phyloP scores from a whole-genome alignment of 2,329 filamentous ascomycete genomes.

The Sphaerostilbella broomeana region DNA sequence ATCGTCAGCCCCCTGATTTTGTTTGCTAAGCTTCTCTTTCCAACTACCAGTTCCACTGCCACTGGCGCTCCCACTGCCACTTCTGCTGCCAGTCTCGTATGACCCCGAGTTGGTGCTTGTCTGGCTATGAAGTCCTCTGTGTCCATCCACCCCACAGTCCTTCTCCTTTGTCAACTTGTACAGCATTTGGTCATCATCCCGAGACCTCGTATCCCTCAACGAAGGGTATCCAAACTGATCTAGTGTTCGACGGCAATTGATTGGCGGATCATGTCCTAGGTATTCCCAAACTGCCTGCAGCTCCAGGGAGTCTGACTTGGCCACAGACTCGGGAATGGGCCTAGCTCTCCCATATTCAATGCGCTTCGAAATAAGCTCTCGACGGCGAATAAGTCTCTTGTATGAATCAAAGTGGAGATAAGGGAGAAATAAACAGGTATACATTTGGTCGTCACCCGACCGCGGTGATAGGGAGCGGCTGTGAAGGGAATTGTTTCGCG shows the following conservation, averaged over 20 bases:
- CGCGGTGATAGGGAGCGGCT: slow-evolving; percentile 25
- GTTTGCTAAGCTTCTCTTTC: slow-evolving; percentile 19
- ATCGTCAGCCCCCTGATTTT: slow-evolving; percentile 15
- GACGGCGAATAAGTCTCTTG: slow-evolving; percentile 47
- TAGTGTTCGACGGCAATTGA: slow-evolving; percentile 55
- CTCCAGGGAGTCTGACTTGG: slow-evolving; percentile 49
- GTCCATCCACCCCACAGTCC: slow-evolving; percentile 16
- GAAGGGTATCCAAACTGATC: slow-evolving; percentile 60
- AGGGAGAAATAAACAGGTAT: slow-evolving; percentile 47
- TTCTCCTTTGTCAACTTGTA: slow-evolving; percentile 57
- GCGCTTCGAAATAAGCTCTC: slow-evolving; percentile 47
- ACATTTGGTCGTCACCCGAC: slow-evolving; percentile 24
- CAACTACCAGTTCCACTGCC: slow-evolving; percentile 24
- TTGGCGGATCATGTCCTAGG: slow-evolving; percentile 52
- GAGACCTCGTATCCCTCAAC: slow-evolving; percentile 50
- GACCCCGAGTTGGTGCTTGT: slow-evolving; percentile 16
- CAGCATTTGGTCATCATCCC: slow-evolving; percentile 61
- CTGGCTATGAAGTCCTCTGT: slow-evolving; percentile 22
- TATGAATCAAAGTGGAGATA: slow-evolving; percentile 63
- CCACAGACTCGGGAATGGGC: slow-evolving; percentile 49
- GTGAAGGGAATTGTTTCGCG: slow-evolving; percentile 26
- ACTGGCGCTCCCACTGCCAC: slow-evolving; percentile 22
- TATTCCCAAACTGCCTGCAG: slow-evolving; percentile 57
- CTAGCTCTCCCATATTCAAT: slow-evolving; percentile 47
- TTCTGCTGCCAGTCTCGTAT: slow-evolving; percentile 20